Conservation (phyloP, 306 rosid genomes). For the Castanea crenata region DNA sequence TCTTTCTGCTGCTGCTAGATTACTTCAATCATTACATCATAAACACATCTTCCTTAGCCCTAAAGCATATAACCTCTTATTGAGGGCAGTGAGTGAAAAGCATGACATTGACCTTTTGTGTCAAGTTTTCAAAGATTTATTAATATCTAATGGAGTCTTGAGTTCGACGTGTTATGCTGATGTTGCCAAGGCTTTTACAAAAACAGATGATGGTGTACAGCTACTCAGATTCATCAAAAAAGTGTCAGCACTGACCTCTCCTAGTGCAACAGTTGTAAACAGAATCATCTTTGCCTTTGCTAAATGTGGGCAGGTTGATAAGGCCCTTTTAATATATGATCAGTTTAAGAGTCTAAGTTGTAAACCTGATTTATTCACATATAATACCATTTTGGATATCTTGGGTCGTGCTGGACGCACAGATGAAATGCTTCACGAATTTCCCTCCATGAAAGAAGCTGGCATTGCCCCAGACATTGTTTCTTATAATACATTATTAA, state of each 20-base stretch:
- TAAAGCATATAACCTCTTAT: conserved; percentile 33
- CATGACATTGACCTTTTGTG: conserved; percentile 45
- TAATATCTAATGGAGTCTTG: conserved; percentile 32
- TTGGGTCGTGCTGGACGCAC: conserved; percentile 59
- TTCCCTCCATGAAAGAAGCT: conserved; percentile 52
- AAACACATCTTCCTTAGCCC: conserved; percentile 35
- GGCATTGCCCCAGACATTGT: conserved; percentile 56
- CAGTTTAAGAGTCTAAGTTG: conserved; percentile 39
- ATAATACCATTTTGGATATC: conserved; percentile 66
- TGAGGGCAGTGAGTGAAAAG: conserved; percentile 56
- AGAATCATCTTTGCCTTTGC: conserved; percentile 60
- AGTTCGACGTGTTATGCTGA: conserved; percentile 46
- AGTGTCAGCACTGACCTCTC: conserved; percentile 39
- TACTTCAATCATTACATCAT: conserved; percentile 43
- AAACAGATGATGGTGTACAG: conserved; percentile 35
- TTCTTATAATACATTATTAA: conserved; percentile 72
- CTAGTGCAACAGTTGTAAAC: conserved; percentile 51
- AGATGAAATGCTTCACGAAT: conserved; percentile 53
- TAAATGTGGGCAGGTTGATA: conserved; percentile 63
- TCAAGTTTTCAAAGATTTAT: conserved; percentile 51
- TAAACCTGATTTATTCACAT: conserved; percentile 56
- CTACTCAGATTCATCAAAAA: conserved; percentile 46
- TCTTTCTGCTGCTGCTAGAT: conserved; percentile 36
- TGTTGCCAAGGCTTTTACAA: conserved; percentile 59
- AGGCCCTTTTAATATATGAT: conserved; percentile 60